Percentiles rank a stretch among this genome's conserved stretches.
Conservation (phyloP, 1,284 basidiomycete species). For the Heterobasidion parviporum region DNA sequence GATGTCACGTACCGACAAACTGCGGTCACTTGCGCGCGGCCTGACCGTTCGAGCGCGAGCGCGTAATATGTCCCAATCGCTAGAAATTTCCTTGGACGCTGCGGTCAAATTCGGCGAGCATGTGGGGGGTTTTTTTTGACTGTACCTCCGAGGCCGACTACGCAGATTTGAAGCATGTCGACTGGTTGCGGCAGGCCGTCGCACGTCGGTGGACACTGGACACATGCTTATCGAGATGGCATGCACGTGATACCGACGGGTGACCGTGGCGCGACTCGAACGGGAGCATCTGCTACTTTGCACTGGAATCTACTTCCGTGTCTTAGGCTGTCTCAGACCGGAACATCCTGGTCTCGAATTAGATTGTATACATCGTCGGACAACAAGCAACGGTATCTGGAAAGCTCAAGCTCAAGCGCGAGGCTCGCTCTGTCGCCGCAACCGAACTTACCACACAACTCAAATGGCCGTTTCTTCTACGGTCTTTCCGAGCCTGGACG, state of each 20-base stretch:
- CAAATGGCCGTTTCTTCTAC: neutral
- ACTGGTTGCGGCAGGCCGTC: too few relatives aligned
- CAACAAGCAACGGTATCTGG: too few relatives aligned
- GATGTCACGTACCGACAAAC: slow-evolving; percentile 17
- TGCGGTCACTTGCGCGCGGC: slow-evolving; percentile 15
- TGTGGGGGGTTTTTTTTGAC: too few relatives aligned
- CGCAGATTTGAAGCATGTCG: slow-evolving; percentile 11
- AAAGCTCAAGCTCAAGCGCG: neutral
- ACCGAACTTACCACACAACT: neutral
- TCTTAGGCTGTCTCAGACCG: too few relatives aligned
- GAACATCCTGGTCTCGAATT: too few relatives aligned
- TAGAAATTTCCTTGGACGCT: neutral
- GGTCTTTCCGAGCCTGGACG: neutral
- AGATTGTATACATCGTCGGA: neutral
- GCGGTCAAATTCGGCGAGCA: too few relatives aligned
- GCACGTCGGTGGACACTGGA: too few relatives aligned
- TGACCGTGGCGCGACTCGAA: neutral
- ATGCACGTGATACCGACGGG: neutral
- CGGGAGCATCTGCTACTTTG: neutral
- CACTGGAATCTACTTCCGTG: too few relatives aligned
- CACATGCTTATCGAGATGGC: neutral
- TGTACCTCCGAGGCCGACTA: slow-evolving; percentile 15
- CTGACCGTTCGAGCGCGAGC: slow-evolving; percentile 14
- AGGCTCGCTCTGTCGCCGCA: neutral
- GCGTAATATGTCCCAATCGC: slow-evolving; percentile 16